Percentiles rank a stretch among this genome's conserved stretches.
phyloP scores from a whole-genome alignment of 495 filamentous ascomycete species.

The Penicillium longicatenatum region DNA sequence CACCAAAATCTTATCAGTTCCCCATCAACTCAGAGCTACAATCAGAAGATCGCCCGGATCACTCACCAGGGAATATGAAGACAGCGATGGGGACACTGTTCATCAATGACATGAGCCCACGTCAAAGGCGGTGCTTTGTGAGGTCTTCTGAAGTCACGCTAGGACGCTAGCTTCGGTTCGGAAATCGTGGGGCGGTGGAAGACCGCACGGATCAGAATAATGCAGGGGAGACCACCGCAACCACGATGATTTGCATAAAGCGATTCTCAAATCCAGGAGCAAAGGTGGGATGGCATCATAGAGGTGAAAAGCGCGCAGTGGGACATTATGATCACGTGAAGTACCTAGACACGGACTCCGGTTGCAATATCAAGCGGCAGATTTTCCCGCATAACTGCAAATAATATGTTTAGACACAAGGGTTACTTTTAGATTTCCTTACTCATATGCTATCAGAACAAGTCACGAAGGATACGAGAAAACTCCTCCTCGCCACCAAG shows the following conservation, averaged over 20 bases:
- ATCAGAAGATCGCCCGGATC: not conserved
- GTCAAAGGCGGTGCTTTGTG: slow-evolving; percentile 18
- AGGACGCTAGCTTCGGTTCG: slow-evolving; percentile 27
- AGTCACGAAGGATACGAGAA: slow-evolving; percentile 60
- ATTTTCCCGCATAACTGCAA: too few species aligned
- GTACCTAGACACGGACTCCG: too few species aligned
- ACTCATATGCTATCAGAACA: slow-evolving; percentile 52
- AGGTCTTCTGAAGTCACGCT: slow-evolving; percentile 12
- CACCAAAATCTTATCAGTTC: slow-evolving; percentile 28
- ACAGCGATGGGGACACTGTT: not conserved
- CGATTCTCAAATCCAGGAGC: not conserved
- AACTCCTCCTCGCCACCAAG: slow-evolving; percentile 67
- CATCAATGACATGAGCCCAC: slow-evolving; percentile 3
- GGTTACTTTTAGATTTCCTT: too few species aligned
- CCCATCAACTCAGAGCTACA: slow-evolving; percentile 5
- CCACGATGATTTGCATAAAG: not conserved
- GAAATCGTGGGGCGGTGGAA: slow-evolving; percentile 35
- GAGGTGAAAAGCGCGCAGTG: not conserved
- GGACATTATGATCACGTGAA: not conserved
- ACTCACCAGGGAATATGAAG: slow-evolving; percentile 1
- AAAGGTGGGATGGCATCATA: not conserved
- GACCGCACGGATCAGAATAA: slow-evolving; percentile 7
- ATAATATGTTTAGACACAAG: too few species aligned
- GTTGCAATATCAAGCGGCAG: too few species aligned
- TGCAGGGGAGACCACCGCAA: not conserved